Base-by-base conservation (phyloP, 768 basidiomycete species). In the Auricularia auricula-judae region DNA sequence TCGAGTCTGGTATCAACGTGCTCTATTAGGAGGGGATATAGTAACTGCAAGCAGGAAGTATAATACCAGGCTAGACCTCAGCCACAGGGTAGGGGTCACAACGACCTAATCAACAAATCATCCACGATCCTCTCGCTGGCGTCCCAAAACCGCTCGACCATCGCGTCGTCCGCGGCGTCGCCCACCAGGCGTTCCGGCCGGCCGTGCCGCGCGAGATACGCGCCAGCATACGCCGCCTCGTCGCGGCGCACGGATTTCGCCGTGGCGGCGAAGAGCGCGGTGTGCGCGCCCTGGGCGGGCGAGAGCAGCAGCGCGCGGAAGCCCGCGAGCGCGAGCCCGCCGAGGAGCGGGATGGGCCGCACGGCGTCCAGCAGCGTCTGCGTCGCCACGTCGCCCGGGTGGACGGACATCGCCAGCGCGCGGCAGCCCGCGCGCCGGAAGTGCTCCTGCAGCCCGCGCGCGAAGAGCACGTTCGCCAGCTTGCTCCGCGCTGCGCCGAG, bases 121-220 rank as follows among this genome's bases (percentile, higher is more conserved):
- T 51, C 47, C 10, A 10, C 7, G 5, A 51, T 51, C 47, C 47
- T 16, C 47, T 16, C 47, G 5, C 18, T 18, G 11, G 47, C 47
- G 47, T 51, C 47, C 47, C 74, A 78, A 36, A 75, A 72, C 3
- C 67, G 66, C 43, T 77, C 77, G 58, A 76, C 72, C 35, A 77
- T 75, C 10, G 73, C 70, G n/a, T 75, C 43, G 8, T 63, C 67
- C 35, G 63, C 65, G 65, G 77, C 76, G 60, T 69, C 70, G 14
- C 67, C 65, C 4, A 65, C 63, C 18, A 66, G 63, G 18, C 33
- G 21, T 34, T 29, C 33, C 58, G 18, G 39, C 29, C 62, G 63
- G 12, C 68, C 69, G 43, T 66, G 68, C 0, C 68, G 70, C 42
- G 62, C 63, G 1, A 72, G 63, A 64, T 70, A 71, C 12, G 62